Base-by-base conservation (phyloP, 2,329 filamentous ascomycete species). In the Lachnellula cervina region DNA sequence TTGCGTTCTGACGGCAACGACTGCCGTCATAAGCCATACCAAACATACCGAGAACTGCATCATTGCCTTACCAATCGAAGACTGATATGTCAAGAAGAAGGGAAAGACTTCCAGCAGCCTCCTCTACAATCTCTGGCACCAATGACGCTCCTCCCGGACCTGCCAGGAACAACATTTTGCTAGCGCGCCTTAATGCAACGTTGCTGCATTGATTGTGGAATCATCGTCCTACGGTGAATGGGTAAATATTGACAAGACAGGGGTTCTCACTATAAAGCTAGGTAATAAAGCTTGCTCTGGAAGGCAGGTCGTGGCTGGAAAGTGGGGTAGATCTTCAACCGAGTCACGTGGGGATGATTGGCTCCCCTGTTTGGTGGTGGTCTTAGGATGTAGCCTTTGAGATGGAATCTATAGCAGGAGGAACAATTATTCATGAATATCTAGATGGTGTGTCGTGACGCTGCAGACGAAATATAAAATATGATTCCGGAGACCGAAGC, bases 181-280 rank as follows among this genome's bases (percentile, higher is more conserved):
- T 49, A 49, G 34, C 17, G 46, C n/a, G 28, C 23, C 8, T 34
- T 35, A 23, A 49, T 35, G 46, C 46, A 49, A 49, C 46, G 46
- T 49, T 49, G 46, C 46, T 32, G 46, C 46, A 49, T 35, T 34
- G 46, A 49, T 35, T 34, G 46, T 49, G 28, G 28, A 34, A 49
- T 17, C 46, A 40, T 16, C 4, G 16, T 9, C 5, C 16, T 16
- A 16, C 37, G 6, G 2, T 17, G 28, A 40, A 40, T 40, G 37
- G 16, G 17, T n/a, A 40, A 17, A 2, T 40, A 40, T 40, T 17
- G 37, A 40, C 37, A n/a, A 40, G 37, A 28, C 28, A 28, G 9
- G 28, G 28, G 2, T 28, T 9, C 28, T 28, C 28, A 28, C 28
- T 28, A 28, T 28, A 9, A 8, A 28, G 28, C 28, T 8, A 28